These are phyloP conservation scores for Tetratostichococcus sp. DNA, from an alignment of 139 green algal genomes.

Conservation along the genomic window DNA sequence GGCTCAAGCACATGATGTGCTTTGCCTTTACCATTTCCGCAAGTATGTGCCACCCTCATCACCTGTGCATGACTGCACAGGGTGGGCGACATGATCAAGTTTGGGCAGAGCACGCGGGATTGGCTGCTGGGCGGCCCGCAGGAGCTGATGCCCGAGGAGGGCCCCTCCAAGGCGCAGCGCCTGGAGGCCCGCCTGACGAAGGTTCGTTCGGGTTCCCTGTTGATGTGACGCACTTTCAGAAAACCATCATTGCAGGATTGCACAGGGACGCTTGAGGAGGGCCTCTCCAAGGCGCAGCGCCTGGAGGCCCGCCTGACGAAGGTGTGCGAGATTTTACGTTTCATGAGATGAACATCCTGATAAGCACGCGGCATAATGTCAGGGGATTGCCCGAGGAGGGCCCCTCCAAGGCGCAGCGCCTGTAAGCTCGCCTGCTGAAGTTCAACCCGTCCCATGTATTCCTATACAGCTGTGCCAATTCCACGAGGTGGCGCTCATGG, in stretches of 20 bases:
- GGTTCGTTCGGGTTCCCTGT: neutral
- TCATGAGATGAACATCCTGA: no score
- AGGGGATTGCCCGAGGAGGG: conserved; percentile 83
- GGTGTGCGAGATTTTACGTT: conserved; percentile 1
- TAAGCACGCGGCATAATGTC: no score
- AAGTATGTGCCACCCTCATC: no score
- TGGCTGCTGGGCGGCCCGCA: conserved; percentile 77
- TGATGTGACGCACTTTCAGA: no score
- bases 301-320: conserved; percentile 37
- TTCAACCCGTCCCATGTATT: no score
- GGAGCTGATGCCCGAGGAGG: conserved; percentile 85
- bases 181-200: conserved; percentile 37
- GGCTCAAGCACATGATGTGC: no score
- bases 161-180: conserved; percentile 45
- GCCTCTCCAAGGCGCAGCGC: conserved; percentile 44
- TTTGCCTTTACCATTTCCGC: no score
- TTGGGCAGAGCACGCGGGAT: conserved; percentile 77
- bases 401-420: conserved; percentile 41
- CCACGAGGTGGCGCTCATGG: no score
- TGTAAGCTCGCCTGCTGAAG: conserved; percentile 37
- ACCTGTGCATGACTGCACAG: no score
- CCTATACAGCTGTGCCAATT: no score
- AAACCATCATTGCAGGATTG: no score
- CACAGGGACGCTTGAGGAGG: conserved; percentile 83
- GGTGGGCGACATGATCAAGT: conserved; percentile 80